These are phyloP conservation scores for Ogataea philodendri DNA, from an alignment of 805 yeast species.

Conservation along the genomic window DNA sequence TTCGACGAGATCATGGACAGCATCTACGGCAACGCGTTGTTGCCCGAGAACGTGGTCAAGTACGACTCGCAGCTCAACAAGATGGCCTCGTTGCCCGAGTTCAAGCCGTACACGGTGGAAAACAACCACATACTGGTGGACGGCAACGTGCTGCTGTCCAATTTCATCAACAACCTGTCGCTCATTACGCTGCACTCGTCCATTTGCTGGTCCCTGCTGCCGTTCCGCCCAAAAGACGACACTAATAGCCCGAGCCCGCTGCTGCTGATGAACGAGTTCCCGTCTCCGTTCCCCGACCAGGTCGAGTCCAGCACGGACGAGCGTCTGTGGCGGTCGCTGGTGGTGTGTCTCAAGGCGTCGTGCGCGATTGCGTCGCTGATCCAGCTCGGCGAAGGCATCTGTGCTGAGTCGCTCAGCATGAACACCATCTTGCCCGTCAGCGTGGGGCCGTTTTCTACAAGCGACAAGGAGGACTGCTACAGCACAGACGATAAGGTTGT, in stretches of 20 bases:
- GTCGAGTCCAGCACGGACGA: constrained; percentile 20
- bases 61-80: constrained; percentile 28
- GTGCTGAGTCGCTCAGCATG: constrained; percentile 21
- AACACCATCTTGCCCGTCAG: constrained; percentile 19
- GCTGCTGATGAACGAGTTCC: constrained; percentile 27
- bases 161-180: constrained; percentile 33
- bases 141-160: constrained; percentile 34
- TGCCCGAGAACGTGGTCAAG: constrained; percentile 25
- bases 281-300: constrained; percentile 19
- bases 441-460: constrained; percentile 27
- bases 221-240: constrained; percentile 35
- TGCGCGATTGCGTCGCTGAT: constrained; percentile 35
- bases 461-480: constrained; percentile 17
- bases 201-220: constrained; percentile 34
- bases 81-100: constrained; percentile 19
- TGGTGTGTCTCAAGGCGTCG: constrained; percentile 32
- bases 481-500: constrained; percentile 15
- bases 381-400: constrained; percentile 40
- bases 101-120: constrained; percentile 19
- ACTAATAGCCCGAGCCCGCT: constrained; percentile 19
- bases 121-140: constrained; percentile 34
- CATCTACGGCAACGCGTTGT: constrained; percentile 27
- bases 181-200: constrained; percentile 29
- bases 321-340: constrained; percentile 33
- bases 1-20: constrained; percentile 38